Evolutionary conservation across 2,329 filamentous ascomycete species (phyloP).

Genomic region (Ceratocystis colombiana): DNA sequence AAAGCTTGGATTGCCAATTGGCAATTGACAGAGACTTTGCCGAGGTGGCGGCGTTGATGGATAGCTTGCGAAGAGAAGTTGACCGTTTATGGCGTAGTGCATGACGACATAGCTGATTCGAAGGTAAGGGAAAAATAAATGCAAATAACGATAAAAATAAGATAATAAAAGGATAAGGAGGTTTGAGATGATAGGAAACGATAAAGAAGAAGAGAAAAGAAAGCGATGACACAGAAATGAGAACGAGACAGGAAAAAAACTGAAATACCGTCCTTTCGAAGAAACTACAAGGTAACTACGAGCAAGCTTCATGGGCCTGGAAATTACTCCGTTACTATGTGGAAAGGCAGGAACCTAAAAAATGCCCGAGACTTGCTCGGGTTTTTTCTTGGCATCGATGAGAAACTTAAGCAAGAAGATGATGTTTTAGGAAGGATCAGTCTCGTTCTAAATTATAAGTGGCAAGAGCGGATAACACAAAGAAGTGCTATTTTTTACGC

Average conservation of each 20-base stretch:
- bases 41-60: background rate
- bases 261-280: background rate
- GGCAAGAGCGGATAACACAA: background rate
- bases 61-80: background rate
- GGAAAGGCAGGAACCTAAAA: background rate
- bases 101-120: background rate
- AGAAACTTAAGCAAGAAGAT: no score
- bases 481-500: background rate
- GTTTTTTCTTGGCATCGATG: no score
- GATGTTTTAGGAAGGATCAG: conserved; percentile 6
- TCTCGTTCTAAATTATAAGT: background rate
- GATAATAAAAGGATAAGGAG: background rate
- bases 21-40: background rate
- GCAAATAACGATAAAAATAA: background rate
- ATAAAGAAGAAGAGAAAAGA: background rate
- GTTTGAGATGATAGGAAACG: background rate
- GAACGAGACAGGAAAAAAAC: background rate
- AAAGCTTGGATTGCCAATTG: conserved; percentile 8
- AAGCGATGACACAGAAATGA: background rate
- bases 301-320: no score
- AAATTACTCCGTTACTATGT: background rate
- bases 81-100: conserved; percentile 11
- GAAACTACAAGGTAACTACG: no score
- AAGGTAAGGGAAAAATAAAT: background rate
- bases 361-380: no score